These are phyloP conservation scores for Triticum aestivum DNA, from an alignment of 176 grass and related monocot genomes.

Conservation along the genomic window DNA sequence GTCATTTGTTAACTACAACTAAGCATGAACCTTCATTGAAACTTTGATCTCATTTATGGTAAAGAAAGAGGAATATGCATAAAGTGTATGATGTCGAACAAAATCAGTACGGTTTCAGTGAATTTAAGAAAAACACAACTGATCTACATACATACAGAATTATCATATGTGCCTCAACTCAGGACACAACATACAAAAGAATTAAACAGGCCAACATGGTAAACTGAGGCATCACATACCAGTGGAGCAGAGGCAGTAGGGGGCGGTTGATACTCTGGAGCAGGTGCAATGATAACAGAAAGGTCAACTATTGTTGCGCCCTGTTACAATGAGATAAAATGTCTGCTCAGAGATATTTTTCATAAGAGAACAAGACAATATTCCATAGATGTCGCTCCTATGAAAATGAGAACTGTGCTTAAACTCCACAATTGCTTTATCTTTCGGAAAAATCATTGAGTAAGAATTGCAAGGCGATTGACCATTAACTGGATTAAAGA, in stretches of 20 bases:
- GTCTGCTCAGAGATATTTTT: background rate
- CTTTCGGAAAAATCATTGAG: background rate
- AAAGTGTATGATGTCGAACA: background rate
- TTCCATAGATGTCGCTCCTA: background rate
- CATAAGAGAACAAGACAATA: background rate
- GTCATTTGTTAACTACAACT: background rate
- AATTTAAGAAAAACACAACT: background rate
- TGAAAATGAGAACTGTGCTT: background rate
- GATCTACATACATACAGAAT: background rate
- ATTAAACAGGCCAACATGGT: background rate
- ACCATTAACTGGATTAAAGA: background rate
- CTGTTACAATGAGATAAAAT: constrained; percentile 42
- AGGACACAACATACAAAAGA: background rate
- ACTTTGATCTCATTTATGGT: constrained; percentile 3
- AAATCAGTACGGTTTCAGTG: background rate
- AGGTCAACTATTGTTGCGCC: constrained; percentile 87
- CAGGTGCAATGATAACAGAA: constrained; percentile 74
- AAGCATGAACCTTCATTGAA: background rate
- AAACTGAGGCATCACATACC: constrained; percentile 30
- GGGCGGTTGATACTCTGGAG: constrained; percentile 74
- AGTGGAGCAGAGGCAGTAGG: constrained; percentile 39
- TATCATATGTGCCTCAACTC: background rate
- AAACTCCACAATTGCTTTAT: background rate
- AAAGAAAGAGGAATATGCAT: background rate
- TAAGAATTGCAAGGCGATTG: background rate